Conservation (phyloP, 805 yeast species). For the Kodamaea fukazawae region DNA sequence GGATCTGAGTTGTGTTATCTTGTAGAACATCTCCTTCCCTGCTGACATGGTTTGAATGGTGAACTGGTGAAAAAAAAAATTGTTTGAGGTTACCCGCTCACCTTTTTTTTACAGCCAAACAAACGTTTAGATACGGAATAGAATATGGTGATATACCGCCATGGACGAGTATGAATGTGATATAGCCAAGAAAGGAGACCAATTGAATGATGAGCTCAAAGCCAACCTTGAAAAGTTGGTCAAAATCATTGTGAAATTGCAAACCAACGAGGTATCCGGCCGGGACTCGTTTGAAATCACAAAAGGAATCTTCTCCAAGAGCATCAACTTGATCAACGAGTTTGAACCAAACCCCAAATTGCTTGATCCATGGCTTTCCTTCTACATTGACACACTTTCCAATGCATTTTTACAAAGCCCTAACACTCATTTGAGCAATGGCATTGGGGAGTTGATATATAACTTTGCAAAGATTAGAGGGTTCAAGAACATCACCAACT, state of each 20-base stretch:
- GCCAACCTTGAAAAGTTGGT: neutral
- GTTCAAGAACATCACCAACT: conserved; percentile 55
- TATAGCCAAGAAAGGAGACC: conserved; percentile 15
- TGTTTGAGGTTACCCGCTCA: conserved; percentile 3
- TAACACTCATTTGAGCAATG: neutral
- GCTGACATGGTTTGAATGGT: conserved; percentile 9
- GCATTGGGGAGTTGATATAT: conserved; percentile 47
- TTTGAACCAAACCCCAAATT: conserved; percentile 56
- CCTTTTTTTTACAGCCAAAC: neutral
- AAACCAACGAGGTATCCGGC: neutral
- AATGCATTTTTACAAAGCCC: conserved; percentile 7
- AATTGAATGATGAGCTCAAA: conserved; percentile 14
- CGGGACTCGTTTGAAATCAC: conserved; percentile 11
- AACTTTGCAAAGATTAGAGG: conserved; percentile 64
- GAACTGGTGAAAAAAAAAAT: conserved; percentile 3
- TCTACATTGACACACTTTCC: conserved; percentile 30
- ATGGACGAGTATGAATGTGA: conserved; percentile 7
- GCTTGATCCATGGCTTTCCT: conserved; percentile 40
- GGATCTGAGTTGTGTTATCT: conserved; percentile 76
- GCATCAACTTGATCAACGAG: conserved; percentile 37
- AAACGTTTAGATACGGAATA: too few relatives aligned
- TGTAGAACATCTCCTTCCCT: conserved; percentile 29
- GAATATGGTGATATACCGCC: neutral
- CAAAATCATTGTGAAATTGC: neutral
- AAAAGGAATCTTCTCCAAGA: conserved; percentile 8